Base-by-base conservation (phyloP, 2,329 filamentous ascomycete species). In the Blumeria hordei region DNA sequence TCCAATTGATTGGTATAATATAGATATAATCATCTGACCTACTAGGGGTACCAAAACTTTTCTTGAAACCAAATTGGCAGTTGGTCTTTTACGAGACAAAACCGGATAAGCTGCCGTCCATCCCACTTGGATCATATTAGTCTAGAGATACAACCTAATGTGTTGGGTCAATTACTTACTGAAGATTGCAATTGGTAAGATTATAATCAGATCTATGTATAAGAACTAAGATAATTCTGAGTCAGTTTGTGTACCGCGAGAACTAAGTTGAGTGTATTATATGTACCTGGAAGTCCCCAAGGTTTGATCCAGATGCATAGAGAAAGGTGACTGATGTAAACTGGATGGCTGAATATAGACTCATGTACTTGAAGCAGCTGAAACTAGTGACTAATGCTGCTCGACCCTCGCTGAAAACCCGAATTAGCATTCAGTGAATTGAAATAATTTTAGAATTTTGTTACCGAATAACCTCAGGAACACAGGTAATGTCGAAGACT, bases 341-440 rank as follows among this genome's bases (percentile, higher is more conserved):
- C 67, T 98, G 92, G 60, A 98, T 98, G n/a, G 92, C 90, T 2
- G 88, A 96, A 71, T 98, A 98, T 60, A 98, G 70, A 62, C 85
- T 93, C 93, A 98, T 98, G 69, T 94, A 98, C 71, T 96, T 98
- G 76, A 98, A 98, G 71, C 92, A 98, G 70, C 86, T 93, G 71
- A 98, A 98, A 68, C 88, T 94, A 11, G 92, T 98, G n/a, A 96
- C 88, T 36, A 98, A 75, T 36, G 93, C 86, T 18, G 90, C 90
- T 59, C 93, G 81, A 18, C 92, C 92, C 71, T 98, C 92, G 60
- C 88, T 68, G 55, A 41, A 47, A 43, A 8, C 18, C 11, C 53
- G 37, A 44, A 39, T 16, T 18, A 33, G 47, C 61, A 55, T 62
- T 60, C 54, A 50, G 39, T 14, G 34, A 39, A 14, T n/a, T 21